Evolutionary conservation across 345 rosid genomes (phyloP), one percentile per base, ranked within the genome.

Genomic region (Syzygium oleosum): DNA sequence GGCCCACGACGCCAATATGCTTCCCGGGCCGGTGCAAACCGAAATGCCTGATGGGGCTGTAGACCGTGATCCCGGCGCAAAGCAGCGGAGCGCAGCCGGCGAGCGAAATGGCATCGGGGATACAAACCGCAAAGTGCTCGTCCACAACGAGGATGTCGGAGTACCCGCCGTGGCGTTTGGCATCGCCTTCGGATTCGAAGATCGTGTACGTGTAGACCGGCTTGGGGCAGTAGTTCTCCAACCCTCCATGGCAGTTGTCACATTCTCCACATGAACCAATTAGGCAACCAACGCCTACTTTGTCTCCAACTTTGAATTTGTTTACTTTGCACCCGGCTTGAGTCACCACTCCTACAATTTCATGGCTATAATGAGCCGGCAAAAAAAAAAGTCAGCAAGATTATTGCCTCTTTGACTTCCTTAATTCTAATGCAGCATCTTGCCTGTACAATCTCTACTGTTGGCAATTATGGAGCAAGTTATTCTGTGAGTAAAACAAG

Each of bases 141-240:
- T 90, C 85, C 23, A 88, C 85, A 3, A 86, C 73, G 11, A 90
- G 25, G 65, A 86, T 56, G 54, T 86, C 88, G 9, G 91, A 89
- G 63, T 52, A 88, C 65, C 91, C 89, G 4, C 91, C 90, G 5
- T 88, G 59, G 31, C 38, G 58, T 59, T 78, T 87, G 21, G 46
- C 9, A 27, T 61, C 85, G 1, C 87, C 87, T 0, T 59, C 52
- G 17, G 52, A 68, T 56, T 54, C 87, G 16, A 89, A 78, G 56
- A 84, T 77, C 9, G 86, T 80, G 79, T 65, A 87, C 12, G 86
- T 89, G 84, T 52, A 52, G 41, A 58, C 54, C 15, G 51, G 53
- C 27, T 68, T 80, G 73, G 86, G 85, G 43, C 91, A 89, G 73
- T 90, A 86, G 85, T 83, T 87, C 85, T 86, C 89, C 65, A 89